Conservation (phyloP, 2,329 filamentous ascomycete genomes). For the Pseudogymnoascus sp. region DNA sequence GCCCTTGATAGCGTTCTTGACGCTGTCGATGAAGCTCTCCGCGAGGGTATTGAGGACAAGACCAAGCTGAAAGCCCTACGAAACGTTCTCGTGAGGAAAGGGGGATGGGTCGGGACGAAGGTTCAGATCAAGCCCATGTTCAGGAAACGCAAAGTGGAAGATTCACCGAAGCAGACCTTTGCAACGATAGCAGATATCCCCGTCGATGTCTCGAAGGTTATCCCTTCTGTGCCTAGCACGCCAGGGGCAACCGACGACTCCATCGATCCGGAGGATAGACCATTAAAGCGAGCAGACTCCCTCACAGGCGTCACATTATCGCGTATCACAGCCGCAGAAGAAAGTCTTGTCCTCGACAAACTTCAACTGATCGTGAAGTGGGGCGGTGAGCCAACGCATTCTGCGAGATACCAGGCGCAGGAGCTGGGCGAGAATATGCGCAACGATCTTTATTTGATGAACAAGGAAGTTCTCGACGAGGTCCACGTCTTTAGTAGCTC, state of each 20-base stretch:
- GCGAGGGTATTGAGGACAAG: conserved; percentile 73
- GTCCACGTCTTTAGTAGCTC: conserved; percentile 95
- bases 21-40: conserved; percentile 75
- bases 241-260: not conserved
- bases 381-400: conserved; percentile 97
- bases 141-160: conserved; percentile 71
- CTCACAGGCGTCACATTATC: conserved; percentile 87
- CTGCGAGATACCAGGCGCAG: conserved; percentile 89
- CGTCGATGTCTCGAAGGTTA: not conserved
- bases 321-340: conserved; percentile 85
- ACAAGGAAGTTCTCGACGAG: conserved; percentile 83
- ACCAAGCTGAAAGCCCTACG: conserved; percentile 79
- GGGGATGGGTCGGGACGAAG: conserved; percentile 90
- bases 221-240: not conserved
- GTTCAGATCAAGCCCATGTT: conserved; percentile 99
- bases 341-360: conserved; percentile 90
- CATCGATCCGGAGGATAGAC: conserved; percentile 32
- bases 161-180: conserved; percentile 29
- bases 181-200: conserved; percentile 2
- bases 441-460: conserved; percentile 88
- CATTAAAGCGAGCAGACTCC: conserved; percentile 68
- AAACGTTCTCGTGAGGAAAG: conserved; percentile 86
- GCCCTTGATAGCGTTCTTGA: conserved; percentile 82
- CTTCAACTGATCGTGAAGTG: conserved; percentile 97
- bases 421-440: conserved; percentile 94